Percentiles rank a stretch among this genome's conserved stretches.
phyloP scores from a whole-genome alignment of 768 basidiomycete species.

The Kwoniella heveanensis region DNA sequence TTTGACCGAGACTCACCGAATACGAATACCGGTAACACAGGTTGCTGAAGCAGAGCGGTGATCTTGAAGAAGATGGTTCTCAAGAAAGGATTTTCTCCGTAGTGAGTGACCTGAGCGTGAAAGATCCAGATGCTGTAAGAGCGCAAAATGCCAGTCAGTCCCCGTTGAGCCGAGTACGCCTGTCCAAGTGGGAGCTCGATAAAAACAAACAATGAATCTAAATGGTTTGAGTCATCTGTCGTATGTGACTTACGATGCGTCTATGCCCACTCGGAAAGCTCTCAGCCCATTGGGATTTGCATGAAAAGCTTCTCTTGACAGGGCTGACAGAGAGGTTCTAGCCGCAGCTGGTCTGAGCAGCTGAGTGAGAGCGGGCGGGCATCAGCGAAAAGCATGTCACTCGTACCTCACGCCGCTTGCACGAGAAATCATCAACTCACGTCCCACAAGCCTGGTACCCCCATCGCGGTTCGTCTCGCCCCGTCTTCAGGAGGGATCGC shows the following conservation, averaged over 20 bases:
- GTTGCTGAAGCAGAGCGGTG: conserved; percentile 68
- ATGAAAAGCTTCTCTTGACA: conserved; percentile 77
- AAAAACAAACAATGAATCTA: no score
- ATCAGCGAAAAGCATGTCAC: no score
- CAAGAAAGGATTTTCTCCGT: conserved; percentile 82
- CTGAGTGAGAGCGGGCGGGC: no score
- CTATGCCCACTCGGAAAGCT: conserved; percentile 81
- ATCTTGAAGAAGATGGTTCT: conserved; percentile 84
- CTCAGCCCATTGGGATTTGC: conserved; percentile 67
- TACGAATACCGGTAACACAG: conserved; percentile 84
- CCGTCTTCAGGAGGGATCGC: background rate
- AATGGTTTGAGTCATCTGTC: no score
- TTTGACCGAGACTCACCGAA: conserved; percentile 65
- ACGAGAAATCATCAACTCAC: conserved; percentile 39
- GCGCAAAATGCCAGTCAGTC: no score
- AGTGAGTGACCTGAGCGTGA: conserved; percentile 60
- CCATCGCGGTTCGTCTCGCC: conserved; percentile 44
- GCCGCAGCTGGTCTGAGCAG: conserved; percentile 72
- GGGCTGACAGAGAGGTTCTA: conserved; percentile 72
- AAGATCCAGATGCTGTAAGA: conserved; percentile 59
- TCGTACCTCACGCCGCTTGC: no score
- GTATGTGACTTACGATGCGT: conserved; percentile 64
- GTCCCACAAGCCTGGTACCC: conserved; percentile 58
- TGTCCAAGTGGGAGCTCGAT: no score
- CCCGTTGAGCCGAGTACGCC: no score